These are phyloP conservation scores for Cymbidium sinense DNA, from an alignment of 106 monocot genomes.

Conservation along the genomic window DNA sequence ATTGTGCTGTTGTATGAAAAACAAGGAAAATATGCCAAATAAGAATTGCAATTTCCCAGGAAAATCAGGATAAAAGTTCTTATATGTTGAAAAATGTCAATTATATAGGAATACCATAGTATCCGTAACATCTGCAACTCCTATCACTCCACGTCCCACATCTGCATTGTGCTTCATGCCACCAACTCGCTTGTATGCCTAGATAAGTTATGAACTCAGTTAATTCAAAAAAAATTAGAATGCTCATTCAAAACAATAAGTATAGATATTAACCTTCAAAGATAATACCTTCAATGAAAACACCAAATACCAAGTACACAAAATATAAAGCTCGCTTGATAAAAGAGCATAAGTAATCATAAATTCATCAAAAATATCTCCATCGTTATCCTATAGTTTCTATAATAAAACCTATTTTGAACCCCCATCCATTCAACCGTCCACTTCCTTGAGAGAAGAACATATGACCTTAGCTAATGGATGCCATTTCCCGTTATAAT, in stretches of 20 bases:
- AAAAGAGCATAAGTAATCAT: not conserved
- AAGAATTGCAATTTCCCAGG: not conserved
- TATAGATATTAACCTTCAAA: not conserved
- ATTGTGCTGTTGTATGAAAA: constrained; percentile 36
- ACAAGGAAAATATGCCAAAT: not conserved
- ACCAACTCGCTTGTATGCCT: constrained; percentile 89
- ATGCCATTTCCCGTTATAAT: no score
- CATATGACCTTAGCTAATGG: no score
- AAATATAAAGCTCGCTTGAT: not conserved
- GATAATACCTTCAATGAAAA: not conserved
- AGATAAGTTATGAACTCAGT: not conserved
- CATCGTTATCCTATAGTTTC: not conserved
- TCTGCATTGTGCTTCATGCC: constrained; percentile 62
- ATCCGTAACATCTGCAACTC: constrained; percentile 61
- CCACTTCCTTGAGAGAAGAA: no score
- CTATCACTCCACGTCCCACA: constrained; percentile 65
- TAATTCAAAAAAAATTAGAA: constrained; percentile 5
- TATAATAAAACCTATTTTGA: no score
- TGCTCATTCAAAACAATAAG: not conserved
- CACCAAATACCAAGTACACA: not conserved
- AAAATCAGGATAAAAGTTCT: not conserved
- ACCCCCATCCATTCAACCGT: no score
- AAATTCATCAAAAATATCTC: not conserved
- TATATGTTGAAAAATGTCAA: not conserved
- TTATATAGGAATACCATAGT: constrained; percentile 38